A percentile compares a stretch with the other conserved stretches of the same genome.
These are phyloP conservation scores for Crithidia thermophila DNA, from an alignment of 208 protist species.

Conservation along the genomic window DNA sequence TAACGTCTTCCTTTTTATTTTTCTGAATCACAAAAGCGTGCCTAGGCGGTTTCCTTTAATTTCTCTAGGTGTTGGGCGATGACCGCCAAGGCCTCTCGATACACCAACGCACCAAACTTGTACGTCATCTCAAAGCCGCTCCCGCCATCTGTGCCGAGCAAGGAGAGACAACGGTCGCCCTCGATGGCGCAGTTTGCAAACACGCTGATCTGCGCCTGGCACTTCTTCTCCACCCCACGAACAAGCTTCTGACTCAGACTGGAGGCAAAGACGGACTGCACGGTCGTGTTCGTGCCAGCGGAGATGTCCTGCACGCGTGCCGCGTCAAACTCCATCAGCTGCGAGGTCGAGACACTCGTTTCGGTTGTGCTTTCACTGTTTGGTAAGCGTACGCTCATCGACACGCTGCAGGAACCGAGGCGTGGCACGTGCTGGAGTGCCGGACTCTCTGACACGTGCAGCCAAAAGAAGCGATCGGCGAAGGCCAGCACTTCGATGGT, in stretches of 20 bases:
- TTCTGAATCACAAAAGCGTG: not conserved
- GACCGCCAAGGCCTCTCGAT: conserved; percentile 27
- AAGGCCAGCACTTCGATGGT: conserved; percentile 55
- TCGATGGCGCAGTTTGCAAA: conserved; percentile 62
- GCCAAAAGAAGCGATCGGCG: conserved; percentile 58
- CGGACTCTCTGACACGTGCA: conserved; percentile 60
- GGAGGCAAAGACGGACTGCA: conserved; percentile 43
- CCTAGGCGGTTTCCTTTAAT: not conserved
- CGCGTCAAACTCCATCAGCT: conserved; percentile 37
- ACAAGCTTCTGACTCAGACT: conserved; percentile 51
- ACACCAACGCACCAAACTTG: conserved; percentile 54
- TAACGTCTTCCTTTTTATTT: not conserved
- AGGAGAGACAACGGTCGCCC: conserved; percentile 34
- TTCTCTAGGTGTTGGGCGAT: conserved; percentile 5
- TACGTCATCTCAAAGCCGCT: conserved; percentile 46
- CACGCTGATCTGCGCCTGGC: conserved; percentile 20
- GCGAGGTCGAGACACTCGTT: conserved; percentile 24
- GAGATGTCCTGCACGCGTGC: conserved; percentile 8
- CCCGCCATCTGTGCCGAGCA: conserved; percentile 60
- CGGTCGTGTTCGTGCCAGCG: conserved; percentile 16
- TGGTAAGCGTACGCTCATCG: no score
- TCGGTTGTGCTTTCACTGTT: no score
- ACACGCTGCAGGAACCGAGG: conserved; percentile 46
- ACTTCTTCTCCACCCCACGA: conserved; percentile 23
- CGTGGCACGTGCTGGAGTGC: conserved; percentile 14